Evolutionary conservation across 1,284 basidiomycete genomes (phyloP).

Genomic region (Uromyces viciae-fabae): DNA sequence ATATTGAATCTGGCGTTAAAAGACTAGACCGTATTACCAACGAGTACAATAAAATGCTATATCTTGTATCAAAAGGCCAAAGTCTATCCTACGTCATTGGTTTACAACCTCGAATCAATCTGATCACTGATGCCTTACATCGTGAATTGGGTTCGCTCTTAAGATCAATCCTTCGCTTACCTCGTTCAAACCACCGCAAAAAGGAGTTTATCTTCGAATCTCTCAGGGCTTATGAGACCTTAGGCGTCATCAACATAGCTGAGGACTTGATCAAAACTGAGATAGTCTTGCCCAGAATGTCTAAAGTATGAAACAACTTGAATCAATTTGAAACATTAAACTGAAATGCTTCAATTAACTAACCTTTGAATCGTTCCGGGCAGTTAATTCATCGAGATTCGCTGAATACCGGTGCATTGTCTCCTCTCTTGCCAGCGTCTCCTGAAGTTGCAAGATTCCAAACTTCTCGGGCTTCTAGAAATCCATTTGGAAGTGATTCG

Average conservation of each 20-base stretch:
- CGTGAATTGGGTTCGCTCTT: constrained; percentile 24
- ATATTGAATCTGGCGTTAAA: constrained; percentile 22
- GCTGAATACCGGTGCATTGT: constrained; percentile 13
- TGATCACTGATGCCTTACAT: constrained; percentile 36
- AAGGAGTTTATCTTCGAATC: constrained; percentile 32
- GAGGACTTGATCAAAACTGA: constrained; percentile 42
- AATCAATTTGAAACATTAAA: no score
- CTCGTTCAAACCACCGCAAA: constrained; percentile 13
- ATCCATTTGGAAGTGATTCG: not conserved
- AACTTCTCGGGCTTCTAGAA: not conserved
- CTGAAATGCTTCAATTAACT: no score
- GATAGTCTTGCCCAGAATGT: constrained; percentile 36
- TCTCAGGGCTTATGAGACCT: constrained; percentile 38
- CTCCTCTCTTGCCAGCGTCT: constrained; percentile 35
- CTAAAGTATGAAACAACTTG: constrained; percentile 16
- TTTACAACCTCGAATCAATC: constrained; percentile 31
- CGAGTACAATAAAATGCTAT: constrained; percentile 40
- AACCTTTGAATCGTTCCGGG: not conserved
- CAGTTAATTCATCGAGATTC: constrained; percentile 38
- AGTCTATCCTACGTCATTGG: constrained; percentile 15
- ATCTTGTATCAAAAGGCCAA: constrained; percentile 30
- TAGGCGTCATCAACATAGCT: constrained; percentile 24
- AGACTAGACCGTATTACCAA: constrained; percentile 26
- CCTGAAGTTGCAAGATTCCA: constrained; percentile 1
- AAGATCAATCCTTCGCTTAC: constrained; percentile 12